These are phyloP conservation scores for Platanus orientalis DNA, from an alignment of 164 flowering plant species.

Conservation along the genomic window DNA sequence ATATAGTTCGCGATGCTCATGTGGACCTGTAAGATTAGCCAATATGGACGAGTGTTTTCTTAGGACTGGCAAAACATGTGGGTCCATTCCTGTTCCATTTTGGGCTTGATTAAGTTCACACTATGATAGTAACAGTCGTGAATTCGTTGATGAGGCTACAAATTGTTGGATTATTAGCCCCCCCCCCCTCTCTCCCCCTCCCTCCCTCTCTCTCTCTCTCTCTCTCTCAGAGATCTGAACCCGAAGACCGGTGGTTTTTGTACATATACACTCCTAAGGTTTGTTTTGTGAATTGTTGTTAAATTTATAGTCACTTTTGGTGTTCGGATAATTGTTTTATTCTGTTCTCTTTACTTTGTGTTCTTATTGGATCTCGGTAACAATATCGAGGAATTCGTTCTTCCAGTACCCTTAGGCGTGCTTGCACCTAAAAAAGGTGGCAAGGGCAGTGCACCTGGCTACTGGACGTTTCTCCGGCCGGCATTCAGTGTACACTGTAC, in stretches of 20 bases:
- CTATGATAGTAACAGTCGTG: conserved; percentile 8
- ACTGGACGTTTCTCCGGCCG: no score
- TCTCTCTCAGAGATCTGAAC: neutral
- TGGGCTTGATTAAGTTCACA: conserved; percentile 19
- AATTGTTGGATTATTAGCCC: neutral
- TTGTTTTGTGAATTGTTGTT: conserved; percentile 10
- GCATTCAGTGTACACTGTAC: no score
- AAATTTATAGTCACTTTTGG: neutral
- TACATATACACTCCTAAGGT: conserved; percentile 10
- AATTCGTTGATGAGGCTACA: conserved; percentile 6
- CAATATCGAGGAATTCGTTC: no score
- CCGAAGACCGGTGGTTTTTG: conserved; percentile 15
- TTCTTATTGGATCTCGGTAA: no score
- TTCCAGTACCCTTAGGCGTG: no score
- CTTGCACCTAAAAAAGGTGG: no score
- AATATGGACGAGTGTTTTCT: conserved; percentile 14
- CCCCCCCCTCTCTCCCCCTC: neutral
- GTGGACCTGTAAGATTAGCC: conserved; percentile 29
- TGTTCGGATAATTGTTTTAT: no score
- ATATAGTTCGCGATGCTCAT: conserved; percentile 11
- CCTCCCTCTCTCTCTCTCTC: neutral
- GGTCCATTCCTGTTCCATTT: conserved; percentile 7
- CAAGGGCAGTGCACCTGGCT: no score
- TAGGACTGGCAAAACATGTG: neutral
- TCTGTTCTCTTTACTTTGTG: no score